phyloP scores from a whole-genome alignment of 2,329 filamentous ascomycete species.

The Beauveria pseudobassiana region DNA sequence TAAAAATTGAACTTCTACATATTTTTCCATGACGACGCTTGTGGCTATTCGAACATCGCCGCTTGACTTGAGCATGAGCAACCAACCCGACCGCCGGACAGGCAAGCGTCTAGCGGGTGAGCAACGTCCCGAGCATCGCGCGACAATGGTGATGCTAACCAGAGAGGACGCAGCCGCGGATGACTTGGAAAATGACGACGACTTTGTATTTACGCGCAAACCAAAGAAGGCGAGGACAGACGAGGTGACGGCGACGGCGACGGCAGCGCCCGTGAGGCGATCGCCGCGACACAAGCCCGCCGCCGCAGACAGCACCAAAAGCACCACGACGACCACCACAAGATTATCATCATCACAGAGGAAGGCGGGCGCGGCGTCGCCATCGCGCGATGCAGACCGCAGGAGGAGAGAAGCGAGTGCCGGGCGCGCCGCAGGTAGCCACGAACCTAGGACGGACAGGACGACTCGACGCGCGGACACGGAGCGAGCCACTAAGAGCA shows the following conservation, averaged over 20 bases:
- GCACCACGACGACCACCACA: not conserved
- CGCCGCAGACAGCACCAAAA: not conserved
- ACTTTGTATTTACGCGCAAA: slow-evolving; percentile 66
- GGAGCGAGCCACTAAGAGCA: slow-evolving; percentile 20
- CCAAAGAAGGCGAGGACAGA: slow-evolving; percentile 57
- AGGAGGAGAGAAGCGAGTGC: slow-evolving; percentile 14
- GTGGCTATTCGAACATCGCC: slow-evolving; percentile 56
- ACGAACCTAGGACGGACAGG: slow-evolving; percentile 14
- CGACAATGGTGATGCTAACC: slow-evolving; percentile 13
- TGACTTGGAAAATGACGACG: slow-evolving; percentile 65
- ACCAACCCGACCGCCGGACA: slow-evolving; percentile 52
- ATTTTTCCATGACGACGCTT: slow-evolving; percentile 61
- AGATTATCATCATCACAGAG: not conserved
- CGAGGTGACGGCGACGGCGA: slow-evolving; percentile 31
- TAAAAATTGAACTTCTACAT: not conserved
- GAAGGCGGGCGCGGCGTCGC: not conserved
- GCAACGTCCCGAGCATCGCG: slow-evolving; percentile 21
- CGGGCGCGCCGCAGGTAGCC: not conserved
- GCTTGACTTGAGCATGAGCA: slow-evolving; percentile 62
- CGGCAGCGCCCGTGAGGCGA: slow-evolving; percentile 34
- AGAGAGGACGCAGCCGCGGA: slow-evolving; percentile 24
- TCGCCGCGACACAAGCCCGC: slow-evolving; percentile 22
- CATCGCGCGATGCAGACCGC: slow-evolving; percentile 28
- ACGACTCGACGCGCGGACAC: slow-evolving; percentile 23
- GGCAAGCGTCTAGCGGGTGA: slow-evolving; percentile 58